A percentile compares a stretch with the other conserved stretches of the same genome.
Evolutionary conservation across 257 asterid species (phyloP).

Genomic region (Solanum acaule): DNA sequence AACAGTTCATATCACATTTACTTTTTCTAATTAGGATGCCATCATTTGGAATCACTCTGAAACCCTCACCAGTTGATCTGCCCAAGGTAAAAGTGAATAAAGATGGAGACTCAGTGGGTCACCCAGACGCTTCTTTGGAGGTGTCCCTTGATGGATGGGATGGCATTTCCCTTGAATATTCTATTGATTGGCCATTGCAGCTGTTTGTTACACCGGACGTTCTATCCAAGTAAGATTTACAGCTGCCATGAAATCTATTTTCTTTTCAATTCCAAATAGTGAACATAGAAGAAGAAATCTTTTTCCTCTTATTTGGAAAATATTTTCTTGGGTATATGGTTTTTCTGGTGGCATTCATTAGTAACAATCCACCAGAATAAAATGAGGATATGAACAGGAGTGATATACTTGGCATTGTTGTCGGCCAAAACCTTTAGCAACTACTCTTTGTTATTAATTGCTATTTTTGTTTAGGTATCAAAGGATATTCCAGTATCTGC

Average conservation of each 20-base stretch:
- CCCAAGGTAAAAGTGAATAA: slow-evolving; percentile 54
- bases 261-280: neutral
- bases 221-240: slow-evolving; percentile 71
- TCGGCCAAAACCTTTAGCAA: slow-evolving; percentile 7
- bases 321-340: neutral
- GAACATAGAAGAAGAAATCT: neutral
- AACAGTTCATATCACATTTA: slow-evolving; percentile 6
- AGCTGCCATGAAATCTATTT: neutral
- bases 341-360: neutral
- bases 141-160: slow-evolving; percentile 92
- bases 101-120: slow-evolving; percentile 55
- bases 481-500: slow-evolving; percentile 87
- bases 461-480: slow-evolving; percentile 52
- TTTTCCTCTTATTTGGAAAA: neutral
- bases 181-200: slow-evolving; percentile 96
- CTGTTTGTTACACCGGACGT: slow-evolving; percentile 88
- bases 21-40: slow-evolving; percentile 52
- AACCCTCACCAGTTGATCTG: slow-evolving; percentile 55
- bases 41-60: slow-evolving; percentile 49
- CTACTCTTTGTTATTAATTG: slow-evolving; percentile 2
- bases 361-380: neutral
- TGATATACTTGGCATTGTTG: neutral
- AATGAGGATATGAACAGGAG: neutral
- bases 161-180: slow-evolving; percentile 84
- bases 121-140: slow-evolving; percentile 52